Base-by-base conservation (phyloP, 805 yeast genomes). In the Kuraishia ogatae region DNA sequence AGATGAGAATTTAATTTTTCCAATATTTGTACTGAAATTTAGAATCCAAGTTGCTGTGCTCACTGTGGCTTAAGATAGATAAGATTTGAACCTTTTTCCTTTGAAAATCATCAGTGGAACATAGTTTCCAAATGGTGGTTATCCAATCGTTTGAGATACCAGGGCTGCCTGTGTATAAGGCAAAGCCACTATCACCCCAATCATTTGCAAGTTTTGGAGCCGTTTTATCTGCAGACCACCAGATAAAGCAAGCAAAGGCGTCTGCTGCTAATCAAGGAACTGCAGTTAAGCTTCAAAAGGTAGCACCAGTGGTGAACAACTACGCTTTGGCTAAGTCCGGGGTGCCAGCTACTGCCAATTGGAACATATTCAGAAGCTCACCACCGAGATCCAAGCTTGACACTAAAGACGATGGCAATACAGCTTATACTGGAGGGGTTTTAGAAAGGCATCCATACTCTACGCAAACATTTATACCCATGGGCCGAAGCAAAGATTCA, bases 211-310 rank as follows among this genome's bases (percentile, higher is more conserved):
- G 76, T 2, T 91, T 76, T 66, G 97, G 97, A 1, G 82, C 86
- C 0, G 83, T 89, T 11, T 80, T 91, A 49, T 86, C 94, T 26
- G 88, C 96, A 2, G 81, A 80, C 57, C 87, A 89, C 62, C 96
- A 89, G 67, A 73, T 88, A 28, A 64, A 69, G 43, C 64, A 77
- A 1, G 71, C 76, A 52, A 64, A 68, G 46, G 66, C 76, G 35
- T 65, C 78, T 4, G 70, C 78, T 21, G 97, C 97, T 3, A 92
- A 92, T 70, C 91, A 92, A 64, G 97, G 97, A n/a, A 92, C 97
- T 1, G 97, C 97, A 1, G 74, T 80, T 4, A 92, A 92, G 63
- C 67, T 89, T 50, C 81, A 80, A 58, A 77, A 84, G 58, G 94
- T 91, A 3, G 83, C 94, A 1, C 85, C 89, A 1, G 74, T 87